These are phyloP conservation scores for Knufia petricola DNA, from an alignment of 2,329 filamentous ascomycete genomes.

Conservation along the genomic window DNA sequence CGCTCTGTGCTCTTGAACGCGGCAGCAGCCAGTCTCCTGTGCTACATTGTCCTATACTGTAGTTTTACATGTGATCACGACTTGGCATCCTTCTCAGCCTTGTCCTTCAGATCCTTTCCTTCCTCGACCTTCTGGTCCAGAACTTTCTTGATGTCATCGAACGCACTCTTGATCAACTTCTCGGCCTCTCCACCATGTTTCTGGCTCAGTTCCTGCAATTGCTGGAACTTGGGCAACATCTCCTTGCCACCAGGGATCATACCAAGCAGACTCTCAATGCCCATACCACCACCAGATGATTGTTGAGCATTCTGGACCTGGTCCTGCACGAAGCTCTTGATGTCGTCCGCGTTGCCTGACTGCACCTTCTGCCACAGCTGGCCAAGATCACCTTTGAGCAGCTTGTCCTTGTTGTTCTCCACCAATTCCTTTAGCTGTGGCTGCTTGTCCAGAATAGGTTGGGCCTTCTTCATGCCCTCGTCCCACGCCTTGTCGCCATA, in stretches of 20 bases:
- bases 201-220: constrained; percentile 55
- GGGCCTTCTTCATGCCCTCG: constrained; percentile 60
- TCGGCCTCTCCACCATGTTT: constrained; percentile 62
- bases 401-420: constrained; percentile 57
- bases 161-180: constrained; percentile 57
- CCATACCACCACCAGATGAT: constrained; percentile 30
- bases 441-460: constrained; percentile 65
- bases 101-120: constrained; percentile 49
- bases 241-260: constrained; percentile 52
- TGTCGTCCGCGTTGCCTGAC: constrained; percentile 49
- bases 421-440: constrained; percentile 64
- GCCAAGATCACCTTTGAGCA: constrained; percentile 57
- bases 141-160: constrained; percentile 42
- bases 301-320: constrained; percentile 52
- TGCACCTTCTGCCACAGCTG: constrained; percentile 56
- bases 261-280: constrained; percentile 54
- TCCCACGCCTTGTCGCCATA: constrained; percentile 63
- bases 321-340: constrained; percentile 53
- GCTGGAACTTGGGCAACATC: constrained; percentile 55
- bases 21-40: too few species aligned
- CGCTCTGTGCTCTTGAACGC: too few species aligned
- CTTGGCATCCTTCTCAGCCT: constrained; percentile 38
- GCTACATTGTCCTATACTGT: too few species aligned
- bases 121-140: constrained; percentile 36
- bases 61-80: not conserved